Base-by-base conservation (phyloP, 805 yeast species). In the Metschnikowia similis region DNA sequence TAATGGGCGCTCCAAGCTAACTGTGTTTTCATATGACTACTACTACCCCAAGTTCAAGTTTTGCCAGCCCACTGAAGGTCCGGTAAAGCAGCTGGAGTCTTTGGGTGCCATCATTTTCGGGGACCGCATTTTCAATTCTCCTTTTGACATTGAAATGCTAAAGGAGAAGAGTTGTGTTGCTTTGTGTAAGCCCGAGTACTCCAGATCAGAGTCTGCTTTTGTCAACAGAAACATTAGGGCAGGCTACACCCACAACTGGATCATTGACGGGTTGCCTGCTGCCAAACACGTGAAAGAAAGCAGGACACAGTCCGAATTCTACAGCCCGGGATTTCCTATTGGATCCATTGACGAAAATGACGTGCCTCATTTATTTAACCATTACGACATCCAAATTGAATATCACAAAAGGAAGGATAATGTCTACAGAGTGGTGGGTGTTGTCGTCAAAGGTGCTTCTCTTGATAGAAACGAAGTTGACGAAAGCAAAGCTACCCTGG, bases 31-130 rank as follows among this genome's bases (percentile, higher is more conserved):
- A 0, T 87, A 83, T 61, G 92, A 87, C 61, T 86, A 92, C 69
- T 94, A 94, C 69, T 85, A 84, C 69, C 83, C 84, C 32, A 82
- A 83, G 56, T 85, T 94, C 63, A 89, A 86, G 61, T 89, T 91
- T 67, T 94, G 99, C 69, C 65, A 67, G 50, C 98, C 98, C 0
- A 66, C 70, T 49, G 82, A 71, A 28, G 89, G 88, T 1, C 74
- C 82, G 14, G 61, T 69, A 59, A 85, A 85, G 59, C 96, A 89
- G 65, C 82, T 88, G 55, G 98, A 90, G 69, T 85, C 95, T 9
- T 76, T 94, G 47, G 99, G 99, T 8, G 85, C 97, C 2, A 85
- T 94, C 56, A 79, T 94, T 51, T 90, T 94, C 66, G 99, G 99
- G 56, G 99, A 94, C 69, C 79, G 99, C 65, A 90, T 94, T 55